Evolutionary conservation across 345 rosid species (phyloP).

Genomic region (Eucalyptus shirleyi): DNA sequence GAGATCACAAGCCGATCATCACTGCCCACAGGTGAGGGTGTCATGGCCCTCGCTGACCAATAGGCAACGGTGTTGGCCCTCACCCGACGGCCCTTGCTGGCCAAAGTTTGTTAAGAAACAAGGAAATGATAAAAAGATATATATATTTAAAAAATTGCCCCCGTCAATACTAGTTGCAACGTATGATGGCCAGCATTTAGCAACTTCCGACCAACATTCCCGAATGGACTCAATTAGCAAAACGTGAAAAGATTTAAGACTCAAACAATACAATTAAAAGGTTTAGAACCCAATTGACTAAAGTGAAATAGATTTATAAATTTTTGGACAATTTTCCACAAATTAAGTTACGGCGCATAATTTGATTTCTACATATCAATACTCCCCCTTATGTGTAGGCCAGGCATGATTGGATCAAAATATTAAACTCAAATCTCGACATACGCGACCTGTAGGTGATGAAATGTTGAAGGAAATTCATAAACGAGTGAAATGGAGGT

Average conservation of each 20-base stretch:
- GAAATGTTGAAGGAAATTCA: background rate
- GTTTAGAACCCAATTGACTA: background rate
- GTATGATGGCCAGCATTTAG: accelerated
- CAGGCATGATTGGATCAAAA: background rate
- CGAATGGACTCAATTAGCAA: background rate
- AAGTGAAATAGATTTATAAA: background rate
- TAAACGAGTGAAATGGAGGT: background rate
- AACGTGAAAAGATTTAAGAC: background rate
- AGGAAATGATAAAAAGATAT: too few relatives aligned
- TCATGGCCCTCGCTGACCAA: too few relatives aligned
- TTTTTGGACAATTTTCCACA: background rate
- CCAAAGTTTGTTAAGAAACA: too few relatives aligned
- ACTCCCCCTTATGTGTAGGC: background rate
- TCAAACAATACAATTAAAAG: too few relatives aligned
- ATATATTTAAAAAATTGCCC: too few relatives aligned
- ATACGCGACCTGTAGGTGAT: accelerated
- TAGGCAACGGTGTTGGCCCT: too few relatives aligned
- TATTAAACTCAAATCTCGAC: background rate
- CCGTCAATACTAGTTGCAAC: accelerated
- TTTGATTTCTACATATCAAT: background rate
- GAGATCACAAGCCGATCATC: background rate
- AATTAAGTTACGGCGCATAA: background rate
- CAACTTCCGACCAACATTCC: too few relatives aligned
- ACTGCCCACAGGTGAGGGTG: background rate
- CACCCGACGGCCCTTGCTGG: accelerated